Evolutionary conservation across 805 yeast genomes (phyloP).

Genomic region (Lachancea kluyveri): DNA sequence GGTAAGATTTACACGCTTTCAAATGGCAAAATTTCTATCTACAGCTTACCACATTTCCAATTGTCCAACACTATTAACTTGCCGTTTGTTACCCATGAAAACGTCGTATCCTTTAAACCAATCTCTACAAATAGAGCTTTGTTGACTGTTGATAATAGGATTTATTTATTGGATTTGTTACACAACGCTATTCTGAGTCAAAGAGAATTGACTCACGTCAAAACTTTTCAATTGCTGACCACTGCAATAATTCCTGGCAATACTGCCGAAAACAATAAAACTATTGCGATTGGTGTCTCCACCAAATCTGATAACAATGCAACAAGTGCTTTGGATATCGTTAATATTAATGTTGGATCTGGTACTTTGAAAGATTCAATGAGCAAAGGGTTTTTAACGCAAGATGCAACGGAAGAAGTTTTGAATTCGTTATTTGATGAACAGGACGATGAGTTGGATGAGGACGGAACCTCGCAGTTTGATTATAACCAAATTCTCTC

Average conservation of each 20-base stretch:
- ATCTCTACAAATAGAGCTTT: conserved; percentile 27
- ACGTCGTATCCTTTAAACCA: conserved; percentile 21
- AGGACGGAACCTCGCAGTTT: conserved; percentile 9
- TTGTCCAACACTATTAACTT: conserved; percentile 15
- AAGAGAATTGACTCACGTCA: conserved; percentile 23
- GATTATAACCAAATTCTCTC: conserved; percentile 23
- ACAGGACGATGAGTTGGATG: conserved; percentile 10
- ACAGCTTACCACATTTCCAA: conserved; percentile 24
- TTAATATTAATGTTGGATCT: conserved; percentile 52
- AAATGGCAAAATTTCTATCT: conserved; percentile 13
- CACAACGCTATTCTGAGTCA: conserved; percentile 22
- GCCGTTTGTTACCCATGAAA: conserved; percentile 18
- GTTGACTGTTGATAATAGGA: conserved; percentile 22
- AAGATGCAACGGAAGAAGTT: conserved; percentile 4
- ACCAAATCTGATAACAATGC: conserved; percentile 24
- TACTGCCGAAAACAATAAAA: conserved; percentile 13
- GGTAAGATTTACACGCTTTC: conserved; percentile 24
- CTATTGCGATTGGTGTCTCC: conserved; percentile 28
- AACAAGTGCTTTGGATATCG: conserved; percentile 25
- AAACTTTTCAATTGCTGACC: conserved; percentile 23
- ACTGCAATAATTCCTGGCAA: conserved; percentile 18
- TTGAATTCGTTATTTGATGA: conserved; percentile 25
- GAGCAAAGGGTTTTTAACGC: conserved; percentile 45
- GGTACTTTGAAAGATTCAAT: conserved; percentile 64
- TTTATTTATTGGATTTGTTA: conserved; percentile 25